These are phyloP conservation scores for Skeletonema grethae DNA, from an alignment of 108 stramenopile species.

Conservation along the genomic window DNA sequence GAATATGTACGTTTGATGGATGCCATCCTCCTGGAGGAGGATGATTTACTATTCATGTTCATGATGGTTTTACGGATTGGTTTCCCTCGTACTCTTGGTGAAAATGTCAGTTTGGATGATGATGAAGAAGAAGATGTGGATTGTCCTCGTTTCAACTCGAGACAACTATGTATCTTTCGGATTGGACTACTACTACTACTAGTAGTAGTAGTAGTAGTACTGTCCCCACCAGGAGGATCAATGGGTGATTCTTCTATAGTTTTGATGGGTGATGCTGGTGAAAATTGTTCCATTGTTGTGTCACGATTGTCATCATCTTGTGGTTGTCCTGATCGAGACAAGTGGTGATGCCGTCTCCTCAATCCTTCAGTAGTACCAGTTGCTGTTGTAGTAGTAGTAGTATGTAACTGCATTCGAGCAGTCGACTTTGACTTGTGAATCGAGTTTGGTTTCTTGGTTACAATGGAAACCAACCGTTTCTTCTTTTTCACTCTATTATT, in stretches of 20 bases:
- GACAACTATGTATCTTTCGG: constrained; percentile 37
- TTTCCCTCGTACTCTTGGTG: neutral
- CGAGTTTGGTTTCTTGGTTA: neutral
- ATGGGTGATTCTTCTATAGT: neutral
- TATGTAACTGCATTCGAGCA: neutral
- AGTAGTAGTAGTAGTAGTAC: neutral
- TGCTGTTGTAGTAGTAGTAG: no score
- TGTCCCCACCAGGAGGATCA: no score
- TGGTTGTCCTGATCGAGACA: neutral
- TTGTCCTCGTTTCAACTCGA: constrained; percentile 16
- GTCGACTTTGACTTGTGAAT: neutral
- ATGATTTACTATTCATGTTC: neutral
- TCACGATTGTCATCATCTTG: neutral
- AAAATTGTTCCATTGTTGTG: neutral
- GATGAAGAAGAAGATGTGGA: neutral
- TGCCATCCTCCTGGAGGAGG: neutral
- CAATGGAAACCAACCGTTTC: neutral
- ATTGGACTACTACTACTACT: constrained; percentile 11
- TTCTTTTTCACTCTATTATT: neutral
- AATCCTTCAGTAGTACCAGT: neutral
- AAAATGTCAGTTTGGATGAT: neutral
- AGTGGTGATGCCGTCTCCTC: neutral
- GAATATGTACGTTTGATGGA: constrained; percentile 27
- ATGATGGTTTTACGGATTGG: neutral
- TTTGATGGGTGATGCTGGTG: neutral